Percentiles rank a stretch among this genome's conserved stretches.
Evolutionary conservation across 148 eudicot species (phyloP).

Genomic region (Chenopodium formosanum): DNA sequence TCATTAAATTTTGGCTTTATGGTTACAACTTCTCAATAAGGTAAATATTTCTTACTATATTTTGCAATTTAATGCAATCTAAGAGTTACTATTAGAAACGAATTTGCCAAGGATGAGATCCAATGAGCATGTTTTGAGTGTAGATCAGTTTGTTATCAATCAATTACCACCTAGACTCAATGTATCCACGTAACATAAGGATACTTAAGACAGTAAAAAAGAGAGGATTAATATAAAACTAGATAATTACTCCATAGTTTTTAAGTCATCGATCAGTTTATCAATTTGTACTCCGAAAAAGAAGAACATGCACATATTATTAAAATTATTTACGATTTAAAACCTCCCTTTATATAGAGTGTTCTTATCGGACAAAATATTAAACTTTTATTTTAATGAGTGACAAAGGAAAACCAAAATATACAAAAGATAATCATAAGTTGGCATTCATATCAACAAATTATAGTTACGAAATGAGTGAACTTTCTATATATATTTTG

Average conservation of each 20-base stretch:
- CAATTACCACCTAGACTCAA: background rate
- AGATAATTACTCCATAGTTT: too few relatives aligned
- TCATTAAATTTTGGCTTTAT: background rate
- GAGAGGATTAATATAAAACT: too few relatives aligned
- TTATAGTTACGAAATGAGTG: background rate
- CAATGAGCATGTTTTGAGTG: background rate
- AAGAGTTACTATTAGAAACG: conserved; percentile 14
- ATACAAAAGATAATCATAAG: background rate
- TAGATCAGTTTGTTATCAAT: conserved; percentile 1
- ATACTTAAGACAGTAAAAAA: too few relatives aligned
- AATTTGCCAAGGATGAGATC: background rate
- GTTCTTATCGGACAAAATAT: too few relatives aligned
- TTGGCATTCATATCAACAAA: background rate
- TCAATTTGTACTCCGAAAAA: too few relatives aligned
- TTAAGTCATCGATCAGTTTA: too few relatives aligned
- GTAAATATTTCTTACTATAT: background rate
- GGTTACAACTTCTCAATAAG: conserved; percentile 16
- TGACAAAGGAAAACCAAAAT: background rate
- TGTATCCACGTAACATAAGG: background rate
- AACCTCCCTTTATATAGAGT: too few relatives aligned
- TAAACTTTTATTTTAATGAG: too few relatives aligned
- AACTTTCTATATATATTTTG: background rate
- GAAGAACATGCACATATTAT: too few relatives aligned
- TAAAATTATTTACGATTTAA: too few relatives aligned
- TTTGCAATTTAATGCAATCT: background rate